These are phyloP conservation scores for Trypanosoma lewisi DNA, from an alignment of 208 protist genomes.

Conservation along the genomic window DNA sequence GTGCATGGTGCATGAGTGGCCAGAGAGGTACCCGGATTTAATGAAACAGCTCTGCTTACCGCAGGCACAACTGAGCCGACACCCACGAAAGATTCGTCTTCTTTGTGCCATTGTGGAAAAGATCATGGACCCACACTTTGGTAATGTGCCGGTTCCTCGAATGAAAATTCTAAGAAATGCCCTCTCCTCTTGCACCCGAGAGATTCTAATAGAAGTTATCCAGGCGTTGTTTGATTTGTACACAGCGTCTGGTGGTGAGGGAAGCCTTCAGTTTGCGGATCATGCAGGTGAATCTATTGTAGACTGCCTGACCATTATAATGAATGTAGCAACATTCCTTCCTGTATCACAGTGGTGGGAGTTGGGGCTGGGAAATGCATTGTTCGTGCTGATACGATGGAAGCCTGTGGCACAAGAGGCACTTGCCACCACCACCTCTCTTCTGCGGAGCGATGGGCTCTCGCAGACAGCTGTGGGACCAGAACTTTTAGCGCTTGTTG, in stretches of 20 bases:
- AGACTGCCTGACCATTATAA: constrained; percentile 37
- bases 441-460: constrained; percentile 37
- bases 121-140: constrained; percentile 52
- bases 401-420: constrained; percentile 39
- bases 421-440: constrained; percentile 29
- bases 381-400: constrained; percentile 62
- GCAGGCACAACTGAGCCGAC: constrained; percentile 11
- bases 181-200: constrained; percentile 20
- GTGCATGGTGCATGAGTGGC: constrained; percentile 44
- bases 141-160: constrained; percentile 44
- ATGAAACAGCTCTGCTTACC: constrained; percentile 22
- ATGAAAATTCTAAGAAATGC: constrained; percentile 35
- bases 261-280: constrained; percentile 21
- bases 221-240: constrained; percentile 60
- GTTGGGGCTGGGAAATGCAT: constrained; percentile 44
- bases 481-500: constrained; percentile 20
- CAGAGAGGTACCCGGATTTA: constrained; percentile 19
- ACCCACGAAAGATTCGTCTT: constrained; percentile 40
- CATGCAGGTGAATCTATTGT: constrained; percentile 33
- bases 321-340: constrained; percentile 31
- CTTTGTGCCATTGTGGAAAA: constrained; percentile 38
- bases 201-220: constrained; percentile 41
- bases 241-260: constrained; percentile 40
- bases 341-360: constrained; percentile 45
- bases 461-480: constrained; percentile 5